A percentile compares a stretch with the other conserved stretches of the same genome.
These are phyloP conservation scores for Pseudogymnoascus sp. DNA, from an alignment of 2,329 filamentous ascomycete genomes.

Conservation along the genomic window DNA sequence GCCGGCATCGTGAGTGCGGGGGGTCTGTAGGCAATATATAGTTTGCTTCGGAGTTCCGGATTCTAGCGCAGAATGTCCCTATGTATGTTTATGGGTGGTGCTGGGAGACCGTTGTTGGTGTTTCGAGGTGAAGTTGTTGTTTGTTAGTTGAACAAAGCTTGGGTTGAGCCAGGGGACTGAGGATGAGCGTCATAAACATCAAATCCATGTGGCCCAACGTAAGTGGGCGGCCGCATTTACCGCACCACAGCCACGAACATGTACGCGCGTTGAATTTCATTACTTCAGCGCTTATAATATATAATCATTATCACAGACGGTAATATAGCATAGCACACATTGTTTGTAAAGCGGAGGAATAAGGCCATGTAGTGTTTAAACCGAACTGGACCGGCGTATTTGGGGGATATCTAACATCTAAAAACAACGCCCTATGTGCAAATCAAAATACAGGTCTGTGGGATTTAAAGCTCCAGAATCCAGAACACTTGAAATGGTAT, in stretches of 20 bases:
- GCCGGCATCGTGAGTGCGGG: background rate
- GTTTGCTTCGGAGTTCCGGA: background rate
- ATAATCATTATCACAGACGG: background rate
- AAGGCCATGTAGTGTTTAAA: background rate
- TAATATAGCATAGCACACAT: background rate
- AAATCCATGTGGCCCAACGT: conserved; percentile 7
- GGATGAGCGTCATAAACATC: conserved; percentile 9
- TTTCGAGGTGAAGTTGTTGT: background rate
- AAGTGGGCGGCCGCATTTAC: conserved; percentile 7
- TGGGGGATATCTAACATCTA: background rate
- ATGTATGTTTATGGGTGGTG: background rate
- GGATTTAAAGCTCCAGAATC: background rate
- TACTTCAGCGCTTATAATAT: background rate
- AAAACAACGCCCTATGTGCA: background rate
- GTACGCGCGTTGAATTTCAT: background rate
- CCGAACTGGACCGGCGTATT: background rate
- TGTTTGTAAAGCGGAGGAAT: background rate
- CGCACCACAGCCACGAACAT: background rate
- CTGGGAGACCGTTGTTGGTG: background rate
- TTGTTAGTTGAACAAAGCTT: conserved; percentile 6
- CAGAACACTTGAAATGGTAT: background rate
- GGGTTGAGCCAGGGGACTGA: background rate
- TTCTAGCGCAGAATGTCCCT: background rate
- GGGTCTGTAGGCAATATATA: background rate
- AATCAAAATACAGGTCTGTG: background rate